phyloP scores from a whole-genome alignment of 805 yeast genomes.

The Yarrowia hollandica region DNA sequence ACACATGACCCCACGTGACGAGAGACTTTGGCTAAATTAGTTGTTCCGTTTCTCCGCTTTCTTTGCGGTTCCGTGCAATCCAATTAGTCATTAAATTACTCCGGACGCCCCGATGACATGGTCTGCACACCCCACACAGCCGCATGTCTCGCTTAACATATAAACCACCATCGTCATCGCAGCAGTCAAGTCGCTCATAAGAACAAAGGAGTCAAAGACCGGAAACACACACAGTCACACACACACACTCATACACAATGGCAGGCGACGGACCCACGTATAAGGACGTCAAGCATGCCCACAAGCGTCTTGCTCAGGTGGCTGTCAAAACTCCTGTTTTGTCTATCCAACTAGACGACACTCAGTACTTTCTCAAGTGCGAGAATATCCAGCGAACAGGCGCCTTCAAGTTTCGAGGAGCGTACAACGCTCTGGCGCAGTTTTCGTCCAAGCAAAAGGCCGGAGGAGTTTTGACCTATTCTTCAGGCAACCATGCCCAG shows the following conservation, averaged over 20 bases:
- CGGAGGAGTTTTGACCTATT: conserved; percentile 53
- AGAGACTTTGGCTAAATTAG: too few species aligned
- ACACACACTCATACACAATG: not conserved
- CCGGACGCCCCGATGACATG: not conserved
- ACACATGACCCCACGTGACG: not conserved
- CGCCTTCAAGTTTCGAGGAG: conserved; percentile 53
- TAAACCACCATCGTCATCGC: not conserved
- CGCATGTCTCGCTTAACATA: not conserved
- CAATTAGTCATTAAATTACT: not conserved
- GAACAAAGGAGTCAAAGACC: too few species aligned
- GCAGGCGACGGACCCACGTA: not conserved
- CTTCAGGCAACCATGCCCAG: conserved; percentile 57
- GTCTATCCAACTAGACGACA: conserved; percentile 18
- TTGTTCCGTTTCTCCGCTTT: too few species aligned
- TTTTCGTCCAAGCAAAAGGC: conserved; percentile 45
- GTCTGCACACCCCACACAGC: not conserved
- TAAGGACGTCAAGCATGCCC: conserved; percentile 16
- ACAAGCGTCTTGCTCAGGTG: conserved; percentile 13
- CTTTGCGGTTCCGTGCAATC: not conserved
- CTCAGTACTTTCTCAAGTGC: conserved; percentile 20
- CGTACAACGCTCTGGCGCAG: conserved; percentile 51
- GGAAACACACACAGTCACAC: too few species aligned
- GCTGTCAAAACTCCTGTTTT: conserved; percentile 18
- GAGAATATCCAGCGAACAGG: conserved; percentile 31
- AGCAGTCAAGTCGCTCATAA: not conserved